Evolutionary conservation across 2,329 filamentous ascomycete species (phyloP).

Genomic region (Penicillium sclerotigenum): DNA sequence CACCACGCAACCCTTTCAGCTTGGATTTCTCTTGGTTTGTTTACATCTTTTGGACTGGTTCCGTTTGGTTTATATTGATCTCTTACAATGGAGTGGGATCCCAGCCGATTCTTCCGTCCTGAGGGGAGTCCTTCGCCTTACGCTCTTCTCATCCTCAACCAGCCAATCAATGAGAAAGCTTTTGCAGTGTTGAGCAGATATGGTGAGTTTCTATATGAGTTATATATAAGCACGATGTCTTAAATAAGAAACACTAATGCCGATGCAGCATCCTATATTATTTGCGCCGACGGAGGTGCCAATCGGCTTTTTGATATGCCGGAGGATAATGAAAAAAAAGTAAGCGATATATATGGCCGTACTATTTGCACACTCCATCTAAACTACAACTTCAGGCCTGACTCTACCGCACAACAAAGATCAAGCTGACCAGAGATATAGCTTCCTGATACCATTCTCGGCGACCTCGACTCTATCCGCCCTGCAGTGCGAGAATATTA

Average conservation of each 20-base stretch:
- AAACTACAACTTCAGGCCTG: not conserved
- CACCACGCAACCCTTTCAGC: not conserved
- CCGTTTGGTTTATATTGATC: not conserved
- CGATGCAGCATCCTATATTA: conserved; percentile 57
- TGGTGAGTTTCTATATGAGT: conserved; percentile 25
- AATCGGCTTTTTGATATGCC: conserved; percentile 65
- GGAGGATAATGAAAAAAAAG: conserved; percentile 29
- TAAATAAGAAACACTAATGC: not conserved
- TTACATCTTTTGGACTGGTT: not conserved
- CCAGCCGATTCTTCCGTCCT: conserved; percentile 40
- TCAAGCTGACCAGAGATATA: conserved; percentile 24
- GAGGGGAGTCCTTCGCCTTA: conserved; percentile 24
- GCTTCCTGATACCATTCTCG: conserved; percentile 71
- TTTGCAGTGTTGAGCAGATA: conserved; percentile 37
- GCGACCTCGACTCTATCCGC: conserved; percentile 82
- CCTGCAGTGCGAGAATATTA: conserved; percentile 65
- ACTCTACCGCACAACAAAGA: not conserved
- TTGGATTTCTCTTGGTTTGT: not conserved
- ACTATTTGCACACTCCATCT: not conserved
- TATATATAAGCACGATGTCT: not conserved
- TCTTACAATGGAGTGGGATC: conserved; percentile 39
- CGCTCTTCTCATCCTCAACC: conserved; percentile 61
- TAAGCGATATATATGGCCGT: conserved; percentile 19
- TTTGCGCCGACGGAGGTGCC: conserved; percentile 90
- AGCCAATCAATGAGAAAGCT: conserved; percentile 52